phyloP scores from a whole-genome alignment of 768 basidiomycete species.

The Candolleomyces eurysporus region DNA sequence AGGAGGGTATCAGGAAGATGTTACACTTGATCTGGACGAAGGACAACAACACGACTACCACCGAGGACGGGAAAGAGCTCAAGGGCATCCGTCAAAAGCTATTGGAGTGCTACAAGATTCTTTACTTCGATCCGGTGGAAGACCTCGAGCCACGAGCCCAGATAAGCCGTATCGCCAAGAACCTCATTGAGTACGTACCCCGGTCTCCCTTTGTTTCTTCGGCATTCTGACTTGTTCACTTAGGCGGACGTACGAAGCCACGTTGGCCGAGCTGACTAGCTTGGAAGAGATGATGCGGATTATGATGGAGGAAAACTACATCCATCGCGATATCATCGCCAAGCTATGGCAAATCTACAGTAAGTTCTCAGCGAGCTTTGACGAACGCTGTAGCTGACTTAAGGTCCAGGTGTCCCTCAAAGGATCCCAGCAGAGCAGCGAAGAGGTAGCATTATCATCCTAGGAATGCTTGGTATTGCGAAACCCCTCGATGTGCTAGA shows the following conservation, averaged over 20 bases:
- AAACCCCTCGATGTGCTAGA: constrained; percentile 62
- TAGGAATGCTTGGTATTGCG: constrained; percentile 96
- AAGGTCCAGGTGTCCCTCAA: constrained; percentile 60
- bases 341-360: constrained; percentile 98
- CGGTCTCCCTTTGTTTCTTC: not conserved
- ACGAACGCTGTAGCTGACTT: not conserved
- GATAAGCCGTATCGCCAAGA: constrained; percentile 90
- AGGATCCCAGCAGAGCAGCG: constrained; percentile 80
- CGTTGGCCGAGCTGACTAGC: constrained; percentile 92
- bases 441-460: constrained; percentile 91
- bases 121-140: constrained; percentile 86
- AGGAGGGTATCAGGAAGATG: constrained; percentile 95
- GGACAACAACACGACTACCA: constrained; percentile 79
- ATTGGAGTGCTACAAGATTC: constrained; percentile 80
- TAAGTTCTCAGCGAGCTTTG: constrained; percentile 35
- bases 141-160: constrained; percentile 80
- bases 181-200: constrained; percentile 85
- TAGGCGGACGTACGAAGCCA: constrained; percentile 89
- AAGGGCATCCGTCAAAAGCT: constrained; percentile 87
- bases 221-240: not conserved
- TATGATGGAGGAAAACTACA: constrained; percentile 87
- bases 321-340: constrained; percentile 80
- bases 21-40: constrained; percentile 96
- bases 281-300: constrained; percentile 95
- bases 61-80: constrained; percentile 62